Base-by-base conservation (phyloP, 2,329 filamentous ascomycete species). In the Nigrospora oryzae region DNA sequence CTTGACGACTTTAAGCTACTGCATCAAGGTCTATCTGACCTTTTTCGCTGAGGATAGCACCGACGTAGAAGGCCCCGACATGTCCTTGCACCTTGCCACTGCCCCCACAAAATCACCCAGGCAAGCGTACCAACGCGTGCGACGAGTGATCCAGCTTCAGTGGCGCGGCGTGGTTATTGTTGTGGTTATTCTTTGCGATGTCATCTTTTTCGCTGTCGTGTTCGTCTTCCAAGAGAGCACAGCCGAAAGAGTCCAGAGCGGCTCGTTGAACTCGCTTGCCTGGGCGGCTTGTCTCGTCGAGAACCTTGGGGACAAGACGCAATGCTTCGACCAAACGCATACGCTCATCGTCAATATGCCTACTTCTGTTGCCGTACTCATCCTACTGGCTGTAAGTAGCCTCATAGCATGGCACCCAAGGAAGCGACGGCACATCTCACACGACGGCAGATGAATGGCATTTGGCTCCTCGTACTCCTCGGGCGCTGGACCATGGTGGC, bases 111-210 rank as follows among this genome's bases (percentile, higher is more conserved):
- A 79, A 58, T 95, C 88, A 62, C 89, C 90, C 12, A 81, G 86
- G 44, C 89, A 94, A 58, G 88, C 94, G 2, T 95, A 94, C 61
- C 82, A 86, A 51, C 82, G 93, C 55, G 79, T 97, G 34, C 82
- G 83, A 51, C 84, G 89, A 53, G 89, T 97, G 15, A 77, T 97
- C 33, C 81, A 86, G 60, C 78, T 97, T 4, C 93, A 98, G 65
- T 98, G 93, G 93, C 80, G 91, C 54, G 91, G 90, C 38, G 91
- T 96, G 48, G 79, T 82, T 36, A 86, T 97, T 49, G 89, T 96
- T 14, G 71, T 94, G 43, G 84, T 95, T 60, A 95, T 97, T 54
- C 78, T 96, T 46, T 77, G 81, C 47, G 90, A 97, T 60, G 89
- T 97, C 51, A 82, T 96, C 56, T 95, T 95, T 73, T 96, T 97